Conservation (phyloP, 169 alveolate species). For the Babesia sp. region DNA sequence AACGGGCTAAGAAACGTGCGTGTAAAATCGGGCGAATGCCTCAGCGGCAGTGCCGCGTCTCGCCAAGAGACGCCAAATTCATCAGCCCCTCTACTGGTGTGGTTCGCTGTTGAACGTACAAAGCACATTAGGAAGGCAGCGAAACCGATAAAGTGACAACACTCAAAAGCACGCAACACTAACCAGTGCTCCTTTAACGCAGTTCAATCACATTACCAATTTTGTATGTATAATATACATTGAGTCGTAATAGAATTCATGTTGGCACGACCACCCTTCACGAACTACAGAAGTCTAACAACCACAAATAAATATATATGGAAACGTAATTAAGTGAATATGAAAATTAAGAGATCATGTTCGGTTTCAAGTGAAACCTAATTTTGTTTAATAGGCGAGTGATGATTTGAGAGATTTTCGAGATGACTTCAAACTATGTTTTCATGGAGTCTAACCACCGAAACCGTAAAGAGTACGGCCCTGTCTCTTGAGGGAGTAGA, state of each 20-base stretch:
- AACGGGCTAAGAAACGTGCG: slow-evolving; percentile 3
- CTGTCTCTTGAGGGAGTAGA: slow-evolving; percentile 99
- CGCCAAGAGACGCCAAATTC: background rate
- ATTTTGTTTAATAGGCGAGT: slow-evolving; percentile 34
- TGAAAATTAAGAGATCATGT: background rate
- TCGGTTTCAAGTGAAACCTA: slow-evolving; percentile 74
- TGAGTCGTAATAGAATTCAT: background rate
- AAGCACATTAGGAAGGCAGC: background rate
- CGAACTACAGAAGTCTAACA: background rate
- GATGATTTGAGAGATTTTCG: slow-evolving; percentile 43
- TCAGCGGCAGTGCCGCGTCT: slow-evolving; percentile 33
- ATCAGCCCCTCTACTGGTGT: slow-evolving; percentile 8
- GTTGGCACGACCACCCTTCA: no score
- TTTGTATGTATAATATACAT: background rate
- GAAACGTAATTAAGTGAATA: no score
- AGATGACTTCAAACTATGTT: background rate
- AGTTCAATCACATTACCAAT: background rate
- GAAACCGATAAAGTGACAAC: background rate
- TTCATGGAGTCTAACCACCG: slow-evolving; percentile 90
- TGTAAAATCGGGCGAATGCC: slow-evolving; percentile 2
- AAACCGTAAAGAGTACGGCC: slow-evolving; percentile 99
- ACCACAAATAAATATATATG: no score
- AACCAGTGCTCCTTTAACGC: background rate
- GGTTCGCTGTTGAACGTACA: background rate
- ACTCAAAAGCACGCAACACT: no score